Base-by-base conservation (phyloP, 176 grass and related monocot genomes). In the Paspalum vaginatum region DNA sequence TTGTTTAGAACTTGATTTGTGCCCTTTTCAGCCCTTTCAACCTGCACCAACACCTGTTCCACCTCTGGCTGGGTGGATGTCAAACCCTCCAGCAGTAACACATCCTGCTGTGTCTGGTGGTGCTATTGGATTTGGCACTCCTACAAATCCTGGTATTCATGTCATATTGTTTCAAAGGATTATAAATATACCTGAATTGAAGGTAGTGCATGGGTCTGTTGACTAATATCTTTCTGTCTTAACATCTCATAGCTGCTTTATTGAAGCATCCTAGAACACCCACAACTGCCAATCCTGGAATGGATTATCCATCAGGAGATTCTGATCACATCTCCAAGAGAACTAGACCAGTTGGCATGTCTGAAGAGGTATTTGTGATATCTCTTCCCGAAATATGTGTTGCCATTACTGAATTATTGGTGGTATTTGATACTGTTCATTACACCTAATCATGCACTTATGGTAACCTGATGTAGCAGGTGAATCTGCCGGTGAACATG, bases 41-140 rank as follows among this genome's bases (percentile, higher is more conserved):
- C 84, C 97, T 77, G 76, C 93, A 27, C 90, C 82, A 74, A 74
- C 92, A 70, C 88, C 97, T 49, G 93, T 99, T 38, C 88, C 97
- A 66, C 91, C 91, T 71, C 82, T 99, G 70, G 97, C 93, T 50
- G 97, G 97, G 32, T 99, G 97, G 97, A 99, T 99, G 97, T 93
- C 97, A 85, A 96, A 96, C 63, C 75, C 97, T 89, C 69, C 93
- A 82, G 84, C 85, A 72, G 88, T 95, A 73, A 77, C 87, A 64
- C 91, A 99, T 90, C 82, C 93, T 62, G 82, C 86, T 54, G 88
- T 95, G 43, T 92, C 97, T 90, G 97, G 88, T 83, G 84, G 91
- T 77, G 82, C 93, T 79, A 95, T 99, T 85, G 97, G 97, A 79
- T 91, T 98, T 74, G 88, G 86, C 55, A 85, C 87, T 82, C 92